Conservation (phyloP, 331 rosid species). For the Erythrophleum ivorense region DNA sequence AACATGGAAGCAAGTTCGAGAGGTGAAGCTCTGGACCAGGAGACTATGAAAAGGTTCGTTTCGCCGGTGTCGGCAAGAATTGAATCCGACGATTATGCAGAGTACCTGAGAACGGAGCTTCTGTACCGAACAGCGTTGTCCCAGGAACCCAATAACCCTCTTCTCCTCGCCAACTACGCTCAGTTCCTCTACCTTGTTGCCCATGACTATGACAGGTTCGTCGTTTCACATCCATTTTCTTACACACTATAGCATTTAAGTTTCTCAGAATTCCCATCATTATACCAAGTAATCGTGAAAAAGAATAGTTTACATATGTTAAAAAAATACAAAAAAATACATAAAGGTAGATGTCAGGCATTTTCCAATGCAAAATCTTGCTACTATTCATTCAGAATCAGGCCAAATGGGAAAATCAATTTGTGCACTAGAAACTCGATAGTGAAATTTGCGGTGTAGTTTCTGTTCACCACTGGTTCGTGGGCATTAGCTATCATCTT, state of each 20-base stretch:
- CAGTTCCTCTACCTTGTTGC: conserved; percentile 85
- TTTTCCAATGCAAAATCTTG: not conserved
- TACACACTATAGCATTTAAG: not conserved
- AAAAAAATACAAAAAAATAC: not conserved
- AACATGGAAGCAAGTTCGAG: conserved; percentile 41
- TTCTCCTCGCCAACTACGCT: conserved; percentile 87
- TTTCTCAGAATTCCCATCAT: not conserved
- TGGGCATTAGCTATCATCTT: conserved; percentile 29
- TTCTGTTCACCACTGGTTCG: conserved; percentile 39
- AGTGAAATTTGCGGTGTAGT: conserved; percentile 47
- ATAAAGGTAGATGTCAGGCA: too few species aligned
- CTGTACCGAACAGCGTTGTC: conserved; percentile 64
- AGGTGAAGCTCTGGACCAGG: conserved; percentile 53
- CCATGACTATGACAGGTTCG: conserved; percentile 78
- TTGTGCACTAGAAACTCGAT: conserved; percentile 38
- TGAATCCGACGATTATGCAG: conserved; percentile 69
- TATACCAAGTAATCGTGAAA: not conserved
- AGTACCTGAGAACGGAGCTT: conserved; percentile 75
- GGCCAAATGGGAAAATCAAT: not conserved
- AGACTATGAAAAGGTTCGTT: conserved; percentile 55
- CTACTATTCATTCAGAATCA: not conserved
- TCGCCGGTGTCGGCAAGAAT: conserved; percentile 72
- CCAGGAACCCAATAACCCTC: conserved; percentile 69
- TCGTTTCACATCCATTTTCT: not conserved
- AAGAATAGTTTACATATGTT: too few species aligned